Evolutionary conservation across 192 early-diverging fungal species (phyloP).

Genomic region (Ambispora gerdemannii): DNA sequence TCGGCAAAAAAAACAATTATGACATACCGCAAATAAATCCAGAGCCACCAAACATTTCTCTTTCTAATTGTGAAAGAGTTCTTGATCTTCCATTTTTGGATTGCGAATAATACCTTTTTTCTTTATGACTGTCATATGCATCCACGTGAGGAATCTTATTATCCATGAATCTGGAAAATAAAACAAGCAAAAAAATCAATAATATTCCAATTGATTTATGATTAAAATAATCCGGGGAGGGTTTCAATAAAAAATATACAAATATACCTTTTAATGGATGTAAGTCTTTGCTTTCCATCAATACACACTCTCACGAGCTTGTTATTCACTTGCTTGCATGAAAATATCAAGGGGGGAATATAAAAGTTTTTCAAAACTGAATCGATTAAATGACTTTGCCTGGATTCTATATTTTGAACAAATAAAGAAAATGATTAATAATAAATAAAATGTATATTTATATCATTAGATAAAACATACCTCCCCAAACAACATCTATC

Average conservation of each 20-base stretch:
- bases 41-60: slow-evolving; percentile 12
- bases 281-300: slow-evolving; percentile 37
- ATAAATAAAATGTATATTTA: too few species aligned
- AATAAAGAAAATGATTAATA: not conserved
- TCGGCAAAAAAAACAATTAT: too few species aligned
- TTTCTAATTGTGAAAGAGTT: not conserved
- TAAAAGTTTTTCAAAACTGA: slow-evolving; percentile 38
- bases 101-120: slow-evolving; percentile 13
- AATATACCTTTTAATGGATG: slow-evolving; percentile 35
- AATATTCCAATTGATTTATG: not conserved
- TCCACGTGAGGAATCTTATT: slow-evolving; percentile 30
- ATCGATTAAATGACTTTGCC: slow-evolving; percentile 30
- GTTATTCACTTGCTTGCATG: slow-evolving; percentile 10
- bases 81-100: not conserved
- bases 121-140: not conserved
- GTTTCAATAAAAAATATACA: too few species aligned
- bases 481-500: too few species aligned
- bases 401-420: not conserved
- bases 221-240: too few species aligned
- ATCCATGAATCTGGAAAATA: slow-evolving; percentile 32
- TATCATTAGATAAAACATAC: too few species aligned
- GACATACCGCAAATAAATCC: slow-evolving; percentile 31
- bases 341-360: slow-evolving; percentile 33
- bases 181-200: not conserved
- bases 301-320: slow-evolving; percentile 28